Base-by-base conservation (phyloP, 768 basidiomycete genomes). In the Infundibulicybe gibba region DNA sequence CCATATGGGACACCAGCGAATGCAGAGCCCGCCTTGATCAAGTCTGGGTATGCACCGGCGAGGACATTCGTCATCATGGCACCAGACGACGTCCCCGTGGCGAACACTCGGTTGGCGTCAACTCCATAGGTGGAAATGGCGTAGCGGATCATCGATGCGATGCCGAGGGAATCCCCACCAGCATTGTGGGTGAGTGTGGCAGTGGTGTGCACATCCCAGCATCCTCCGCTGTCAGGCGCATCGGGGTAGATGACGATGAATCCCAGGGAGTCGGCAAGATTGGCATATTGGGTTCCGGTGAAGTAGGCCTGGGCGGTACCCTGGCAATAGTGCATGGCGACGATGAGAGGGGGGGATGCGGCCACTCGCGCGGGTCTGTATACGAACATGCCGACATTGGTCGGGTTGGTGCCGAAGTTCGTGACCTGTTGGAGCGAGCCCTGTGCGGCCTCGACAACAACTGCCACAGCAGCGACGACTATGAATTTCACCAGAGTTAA, bases 61-160 rank as follows among this genome's bases (percentile, higher is more conserved):
- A 80, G 63, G 19, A 80, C 78, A 54, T 74, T 76, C 47, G 79
- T 80, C 79, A 80, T 81, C 80, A 81, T 82, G 1, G 70, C 73
- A 37, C 79, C 80, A 2, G 77, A 79, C 3, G 72, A 74, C n/a
- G 69, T 69, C 13, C 79, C 79, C 31, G 75, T 75, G 20, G 69
- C 71, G 58, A 72, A 80, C 48, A 80, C 77, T 33, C 68, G 66
- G n/a, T 48, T 54, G 2, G 74, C 33, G 50, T 79, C 71, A 33
- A 76, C 77, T 31, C 66, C 67, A 49, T 65, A 77, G 62, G 66
- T 77, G 16, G 62, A 43, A 41, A 80, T 73, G 13, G 79, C 74
- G 52, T 69, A 80, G 32, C 68, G 64, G 35, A 74, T 68, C 58
- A 70, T 68, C 16, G 64, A 71, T 0, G 67, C 75, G 50, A 81